These are phyloP conservation scores for Erigeron canadensis DNA, from an alignment of 129 eudicot genomes.

Conservation along the genomic window DNA sequence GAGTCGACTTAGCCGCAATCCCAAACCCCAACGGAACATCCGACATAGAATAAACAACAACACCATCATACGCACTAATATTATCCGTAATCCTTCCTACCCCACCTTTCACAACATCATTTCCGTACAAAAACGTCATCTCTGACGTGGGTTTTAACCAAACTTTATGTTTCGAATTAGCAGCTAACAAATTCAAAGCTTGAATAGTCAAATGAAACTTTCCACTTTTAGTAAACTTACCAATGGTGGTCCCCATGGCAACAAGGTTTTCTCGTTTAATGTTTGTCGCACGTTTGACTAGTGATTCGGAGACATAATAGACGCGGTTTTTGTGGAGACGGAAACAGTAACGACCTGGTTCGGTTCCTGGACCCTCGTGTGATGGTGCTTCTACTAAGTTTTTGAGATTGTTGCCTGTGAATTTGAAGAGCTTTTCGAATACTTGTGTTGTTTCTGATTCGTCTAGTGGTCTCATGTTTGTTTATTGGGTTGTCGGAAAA, in stretches of 20 bases:
- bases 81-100: slow-evolving; percentile 92
- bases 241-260: slow-evolving; percentile 71
- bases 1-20: slow-evolving; percentile 78
- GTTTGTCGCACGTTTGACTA: slow-evolving; percentile 92
- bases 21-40: slow-evolving; percentile 96
- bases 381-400: slow-evolving; percentile 82
- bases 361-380: slow-evolving; percentile 74
- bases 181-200: slow-evolving; percentile 58
- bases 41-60: slow-evolving; percentile 85
- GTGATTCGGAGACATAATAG: slow-evolving; percentile 77
- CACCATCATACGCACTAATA: slow-evolving; percentile 72
- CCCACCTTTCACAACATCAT: slow-evolving; percentile 89
- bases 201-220: slow-evolving; percentile 80
- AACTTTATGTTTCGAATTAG: slow-evolving; percentile 84
- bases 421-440: slow-evolving; percentile 86
- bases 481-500: neutral
- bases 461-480: slow-evolving; percentile 83
- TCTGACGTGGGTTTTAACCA: slow-evolving; percentile 96
- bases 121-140: slow-evolving; percentile 89
- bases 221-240: slow-evolving; percentile 80
- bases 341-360: slow-evolving; percentile 77
- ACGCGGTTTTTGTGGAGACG: slow-evolving; percentile 84
- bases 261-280: slow-evolving; percentile 79
- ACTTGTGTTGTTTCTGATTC: slow-evolving; percentile 86
- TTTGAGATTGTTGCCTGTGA: slow-evolving; percentile 87